Evolutionary conservation across 1,284 basidiomycete genomes (phyloP).

Genomic region (Puccinia brachypodii): DNA sequence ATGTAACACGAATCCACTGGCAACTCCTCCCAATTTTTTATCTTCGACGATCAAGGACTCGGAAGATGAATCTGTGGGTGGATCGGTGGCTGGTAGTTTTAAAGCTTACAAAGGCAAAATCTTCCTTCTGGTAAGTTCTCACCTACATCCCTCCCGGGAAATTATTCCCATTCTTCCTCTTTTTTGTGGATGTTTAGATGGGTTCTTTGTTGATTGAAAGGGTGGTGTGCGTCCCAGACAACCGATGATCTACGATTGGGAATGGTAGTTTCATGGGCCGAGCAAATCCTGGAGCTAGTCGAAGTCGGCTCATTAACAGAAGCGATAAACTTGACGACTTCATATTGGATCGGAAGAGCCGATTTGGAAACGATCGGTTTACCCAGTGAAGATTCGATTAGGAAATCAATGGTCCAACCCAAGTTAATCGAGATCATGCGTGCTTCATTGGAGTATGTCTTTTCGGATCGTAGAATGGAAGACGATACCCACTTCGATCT

Average conservation of each 20-base stretch:
- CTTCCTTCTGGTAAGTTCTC: conserved; percentile 74
- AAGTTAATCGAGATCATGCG: conserved; percentile 79
- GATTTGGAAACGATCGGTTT: conserved; percentile 86
- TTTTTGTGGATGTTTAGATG: conserved; percentile 43
- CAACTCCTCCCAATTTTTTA: not conserved
- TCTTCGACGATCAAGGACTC: not conserved
- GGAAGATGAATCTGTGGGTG: not conserved
- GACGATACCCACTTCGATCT: conserved; percentile 79
- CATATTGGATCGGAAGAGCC: conserved; percentile 78
- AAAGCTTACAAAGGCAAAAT: conserved; percentile 83
- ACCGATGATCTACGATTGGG: conserved; percentile 70
- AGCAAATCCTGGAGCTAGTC: conserved; percentile 80
- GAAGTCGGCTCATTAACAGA: conserved; percentile 81
- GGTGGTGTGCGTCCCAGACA: conserved; percentile 55
- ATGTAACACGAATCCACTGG: not conserved
- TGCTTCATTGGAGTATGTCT: conserved; percentile 83
- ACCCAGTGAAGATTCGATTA: conserved; percentile 66
- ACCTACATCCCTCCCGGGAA: not conserved
- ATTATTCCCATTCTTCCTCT: conserved; percentile 7
- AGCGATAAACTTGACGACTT: conserved; percentile 80
- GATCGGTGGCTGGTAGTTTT: conserved; percentile 62
- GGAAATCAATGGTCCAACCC: conserved; percentile 69
- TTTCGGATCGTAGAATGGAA: conserved; percentile 88
- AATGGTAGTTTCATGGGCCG: conserved; percentile 90
- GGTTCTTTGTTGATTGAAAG: conserved; percentile 48